Percentiles rank a stretch among this genome's conserved stretches.
Conservation (phyloP, 2,329 filamentous ascomycete species). For the Whalleya microplaca region DNA sequence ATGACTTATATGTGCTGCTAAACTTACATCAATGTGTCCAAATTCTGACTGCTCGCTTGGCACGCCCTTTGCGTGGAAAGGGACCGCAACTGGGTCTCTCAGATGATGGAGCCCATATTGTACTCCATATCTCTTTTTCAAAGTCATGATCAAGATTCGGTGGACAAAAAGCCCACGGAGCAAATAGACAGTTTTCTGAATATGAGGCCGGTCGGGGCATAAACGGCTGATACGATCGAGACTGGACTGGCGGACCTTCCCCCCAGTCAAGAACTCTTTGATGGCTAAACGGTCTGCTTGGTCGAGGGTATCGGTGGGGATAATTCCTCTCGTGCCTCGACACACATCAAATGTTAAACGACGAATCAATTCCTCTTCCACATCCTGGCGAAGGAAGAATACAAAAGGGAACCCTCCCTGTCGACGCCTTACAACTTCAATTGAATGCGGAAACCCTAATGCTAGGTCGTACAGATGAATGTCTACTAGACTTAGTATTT, state of each 20-base stretch:
- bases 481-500: slow-evolving; percentile 46
- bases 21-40: slow-evolving; percentile 57
- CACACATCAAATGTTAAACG: slow-evolving; percentile 48
- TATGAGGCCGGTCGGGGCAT: slow-evolving; percentile 39
- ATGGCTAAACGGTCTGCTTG: slow-evolving; percentile 34
- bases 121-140: slow-evolving; percentile 70
- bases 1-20: not conserved
- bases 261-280: slow-evolving; percentile 34
- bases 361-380: slow-evolving; percentile 48
- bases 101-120: slow-evolving; percentile 61
- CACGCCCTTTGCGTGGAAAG: slow-evolving; percentile 67
- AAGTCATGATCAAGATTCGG: slow-evolving; percentile 59
- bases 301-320: slow-evolving; percentile 37
- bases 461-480: slow-evolving; percentile 44
- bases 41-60: slow-evolving; percentile 67
- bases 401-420: slow-evolving; percentile 56
- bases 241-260: slow-evolving; percentile 26
- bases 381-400: slow-evolving; percentile 55
- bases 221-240: slow-evolving; percentile 33
- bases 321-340: slow-evolving; percentile 35
- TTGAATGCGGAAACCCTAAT: slow-evolving; percentile 40
- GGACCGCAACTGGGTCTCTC: slow-evolving; percentile 66
- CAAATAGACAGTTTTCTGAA: slow-evolving; percentile 50
- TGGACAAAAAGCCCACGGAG: slow-evolving; percentile 66
- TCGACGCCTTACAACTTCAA: slow-evolving; percentile 50